These are phyloP conservation scores for Byssochlamys sp. DNA, from an alignment of 2,329 filamentous ascomycete genomes.

Conservation along the genomic window DNA sequence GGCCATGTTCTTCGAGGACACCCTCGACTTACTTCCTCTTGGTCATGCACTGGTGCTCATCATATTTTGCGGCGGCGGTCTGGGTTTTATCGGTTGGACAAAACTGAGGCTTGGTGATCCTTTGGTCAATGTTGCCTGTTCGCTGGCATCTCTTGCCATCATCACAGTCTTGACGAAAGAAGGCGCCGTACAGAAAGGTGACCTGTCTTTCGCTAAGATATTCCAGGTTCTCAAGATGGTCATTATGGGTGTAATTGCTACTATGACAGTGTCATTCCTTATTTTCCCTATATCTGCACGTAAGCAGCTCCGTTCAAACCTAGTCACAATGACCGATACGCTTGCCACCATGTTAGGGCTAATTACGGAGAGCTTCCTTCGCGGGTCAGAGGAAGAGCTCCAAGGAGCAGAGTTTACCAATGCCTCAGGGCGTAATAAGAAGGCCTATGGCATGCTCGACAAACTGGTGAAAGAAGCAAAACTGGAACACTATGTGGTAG, in stretches of 20 bases:
- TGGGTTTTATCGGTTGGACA: conserved; percentile 81
- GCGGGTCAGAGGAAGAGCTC: conserved; percentile 70
- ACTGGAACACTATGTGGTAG: conserved; percentile 75
- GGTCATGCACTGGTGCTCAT: conserved; percentile 72
- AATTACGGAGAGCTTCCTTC: conserved; percentile 74
- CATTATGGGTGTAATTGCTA: conserved; percentile 62
- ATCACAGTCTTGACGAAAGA: conserved; percentile 89
- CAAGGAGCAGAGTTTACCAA: conserved; percentile 55
- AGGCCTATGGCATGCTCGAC: conserved; percentile 59
- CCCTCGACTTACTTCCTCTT: conserved; percentile 55
- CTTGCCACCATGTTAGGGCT: conserved; percentile 72
- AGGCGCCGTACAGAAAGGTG: conserved; percentile 70
- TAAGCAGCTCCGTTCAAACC: conserved; percentile 59
- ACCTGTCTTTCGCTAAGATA: conserved; percentile 73
- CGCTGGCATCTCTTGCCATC: conserved; percentile 74
- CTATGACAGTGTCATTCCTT: conserved; percentile 64
- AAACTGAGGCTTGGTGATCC: conserved; percentile 72
- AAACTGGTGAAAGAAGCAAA: conserved; percentile 77
- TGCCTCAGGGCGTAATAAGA: conserved; percentile 55
- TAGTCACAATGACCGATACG: conserved; percentile 63
- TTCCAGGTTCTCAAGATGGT: conserved; percentile 75
- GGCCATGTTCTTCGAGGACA: conserved; percentile 64
- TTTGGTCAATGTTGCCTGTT: conserved; percentile 74
- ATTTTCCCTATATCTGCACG: conserved; percentile 72
- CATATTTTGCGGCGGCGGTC: conserved; percentile 72